Conservation (phyloP, 2,329 filamentous ascomycete genomes). For the Boeremia lycopersici region DNA sequence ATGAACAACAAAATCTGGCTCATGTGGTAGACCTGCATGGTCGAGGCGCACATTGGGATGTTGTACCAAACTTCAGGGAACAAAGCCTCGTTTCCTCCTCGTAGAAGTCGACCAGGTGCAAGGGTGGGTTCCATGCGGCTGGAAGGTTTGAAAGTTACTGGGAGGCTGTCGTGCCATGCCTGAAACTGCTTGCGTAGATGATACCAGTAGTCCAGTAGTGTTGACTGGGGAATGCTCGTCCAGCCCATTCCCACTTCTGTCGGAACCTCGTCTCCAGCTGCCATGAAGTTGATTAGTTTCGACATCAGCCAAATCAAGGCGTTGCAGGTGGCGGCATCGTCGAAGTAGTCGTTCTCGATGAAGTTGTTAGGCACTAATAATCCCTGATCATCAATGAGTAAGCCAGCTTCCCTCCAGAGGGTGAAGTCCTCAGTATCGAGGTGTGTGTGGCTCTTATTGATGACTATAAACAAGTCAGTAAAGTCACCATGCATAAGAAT, state of each 20-base stretch:
- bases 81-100: slow-evolving; percentile 44
- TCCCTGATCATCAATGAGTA: slow-evolving; percentile 62
- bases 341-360: slow-evolving; percentile 47
- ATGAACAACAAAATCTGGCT: slow-evolving; percentile 65
- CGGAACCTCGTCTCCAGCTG: slow-evolving; percentile 59
- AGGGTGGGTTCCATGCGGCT: slow-evolving; percentile 54
- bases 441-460: slow-evolving; percentile 66
- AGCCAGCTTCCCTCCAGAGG: slow-evolving; percentile 68
- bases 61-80: slow-evolving; percentile 68
- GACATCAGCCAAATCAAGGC: slow-evolving; percentile 69
- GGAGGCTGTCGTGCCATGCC: slow-evolving; percentile 64
- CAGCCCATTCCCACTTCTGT: slow-evolving; percentile 45
- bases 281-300: slow-evolving; percentile 70
- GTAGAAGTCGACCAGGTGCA: slow-evolving; percentile 28
- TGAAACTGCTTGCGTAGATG: slow-evolving; percentile 63
- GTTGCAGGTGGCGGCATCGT: slow-evolving; percentile 66
- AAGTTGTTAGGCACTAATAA: slow-evolving; percentile 56
- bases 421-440: slow-evolving; percentile 66
- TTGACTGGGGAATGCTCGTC: slow-evolving; percentile 57
- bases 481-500: not conserved
- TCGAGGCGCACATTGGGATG: slow-evolving; percentile 67
- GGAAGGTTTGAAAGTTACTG: slow-evolving; percentile 64
- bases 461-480: slow-evolving; percentile 47
- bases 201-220: slow-evolving; percentile 59
- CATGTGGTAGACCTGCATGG: slow-evolving; percentile 71